phyloP scores from a whole-genome alignment of 2,329 filamentous ascomycete genomes.

The Tolypocladium pustulatum region DNA sequence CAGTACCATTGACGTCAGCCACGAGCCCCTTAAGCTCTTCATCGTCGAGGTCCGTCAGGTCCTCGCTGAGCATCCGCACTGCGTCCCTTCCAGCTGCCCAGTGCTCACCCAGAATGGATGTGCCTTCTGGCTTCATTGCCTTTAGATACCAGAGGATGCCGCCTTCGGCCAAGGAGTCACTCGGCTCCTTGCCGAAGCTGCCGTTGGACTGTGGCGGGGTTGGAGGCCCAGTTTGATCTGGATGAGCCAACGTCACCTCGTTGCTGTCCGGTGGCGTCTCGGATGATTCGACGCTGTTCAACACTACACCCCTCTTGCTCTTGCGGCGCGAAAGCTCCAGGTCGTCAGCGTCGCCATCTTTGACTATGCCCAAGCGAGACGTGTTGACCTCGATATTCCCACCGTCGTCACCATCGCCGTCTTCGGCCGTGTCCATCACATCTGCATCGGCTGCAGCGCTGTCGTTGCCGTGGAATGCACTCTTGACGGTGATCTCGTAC shows the following conservation, averaged over 20 bases:
- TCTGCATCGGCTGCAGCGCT: slow-evolving; percentile 19
- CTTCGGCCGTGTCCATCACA: slow-evolving; percentile 25
- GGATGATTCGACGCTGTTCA: slow-evolving; percentile 13
- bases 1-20: slow-evolving; percentile 38
- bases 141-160: slow-evolving; percentile 85
- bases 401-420: slow-evolving; percentile 25
- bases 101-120: slow-evolving; percentile 65
- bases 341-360: slow-evolving; percentile 6
- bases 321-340: slow-evolving; percentile 10
- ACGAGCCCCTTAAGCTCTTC: slow-evolving; percentile 69
- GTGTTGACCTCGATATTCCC: slow-evolving; percentile 37
- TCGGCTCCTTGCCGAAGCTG: slow-evolving; percentile 37
- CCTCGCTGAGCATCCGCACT: slow-evolving; percentile 61
- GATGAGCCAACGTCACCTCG: slow-evolving; percentile 20
- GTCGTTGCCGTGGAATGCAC: slow-evolving; percentile 11
- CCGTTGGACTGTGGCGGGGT: slow-evolving; percentile 59
- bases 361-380: slow-evolving; percentile 20
- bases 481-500: slow-evolving; percentile 36
- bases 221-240: slow-evolving; percentile 37
- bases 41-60: slow-evolving; percentile 85
- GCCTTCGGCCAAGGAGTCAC: slow-evolving; percentile 54
- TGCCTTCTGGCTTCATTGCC: slow-evolving; percentile 68
- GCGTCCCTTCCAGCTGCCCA: slow-evolving; percentile 56
- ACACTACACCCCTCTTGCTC: slow-evolving; percentile 11
- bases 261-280: slow-evolving; percentile 39